Evolutionary conservation across 78 protist genomes (phyloP).

Genomic region (Guillardia theta): DNA sequence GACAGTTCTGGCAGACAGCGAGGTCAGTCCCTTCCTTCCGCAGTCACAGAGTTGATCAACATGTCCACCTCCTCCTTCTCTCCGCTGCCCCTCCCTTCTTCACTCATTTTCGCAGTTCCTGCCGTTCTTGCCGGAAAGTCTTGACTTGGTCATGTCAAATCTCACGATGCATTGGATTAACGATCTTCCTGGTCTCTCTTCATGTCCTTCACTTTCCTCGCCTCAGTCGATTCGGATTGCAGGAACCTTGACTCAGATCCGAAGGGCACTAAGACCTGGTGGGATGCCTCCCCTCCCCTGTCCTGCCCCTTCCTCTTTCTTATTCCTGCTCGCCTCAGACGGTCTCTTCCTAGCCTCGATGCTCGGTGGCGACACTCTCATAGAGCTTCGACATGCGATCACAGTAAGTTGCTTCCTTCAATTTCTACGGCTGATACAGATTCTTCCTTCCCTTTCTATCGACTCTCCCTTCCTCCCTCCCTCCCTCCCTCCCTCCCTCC

Average conservation of each 20-base stretch:
- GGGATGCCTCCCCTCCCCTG: no score
- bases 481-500: neutral
- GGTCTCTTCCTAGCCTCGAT: conserved; percentile 35
- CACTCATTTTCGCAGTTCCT: no score
- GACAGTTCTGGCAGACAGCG: no score
- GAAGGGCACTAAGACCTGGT: conserved; percentile 17
- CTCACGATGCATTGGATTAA: conserved; percentile 36
- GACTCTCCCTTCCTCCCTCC: neutral
- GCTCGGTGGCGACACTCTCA: conserved; percentile 43
- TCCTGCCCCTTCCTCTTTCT: no score
- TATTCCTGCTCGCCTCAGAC: no score
- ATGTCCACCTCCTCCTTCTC: no score
- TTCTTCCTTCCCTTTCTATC: no score
- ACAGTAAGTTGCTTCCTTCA: no score
- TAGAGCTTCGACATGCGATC: neutral
- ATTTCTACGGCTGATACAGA: no score
- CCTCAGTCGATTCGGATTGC: neutral
- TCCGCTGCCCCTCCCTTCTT: no score
- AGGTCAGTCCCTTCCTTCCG: no score
- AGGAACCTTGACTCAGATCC: neutral
- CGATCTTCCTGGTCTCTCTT: conserved; percentile 28
- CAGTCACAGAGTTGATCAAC: no score
- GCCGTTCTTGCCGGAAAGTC: neutral
- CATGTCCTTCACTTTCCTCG: neutral
- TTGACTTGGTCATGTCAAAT: neutral